Evolutionary conservation across 2,329 filamentous ascomycete genomes (phyloP).

Genomic region (Venturia asperata): DNA sequence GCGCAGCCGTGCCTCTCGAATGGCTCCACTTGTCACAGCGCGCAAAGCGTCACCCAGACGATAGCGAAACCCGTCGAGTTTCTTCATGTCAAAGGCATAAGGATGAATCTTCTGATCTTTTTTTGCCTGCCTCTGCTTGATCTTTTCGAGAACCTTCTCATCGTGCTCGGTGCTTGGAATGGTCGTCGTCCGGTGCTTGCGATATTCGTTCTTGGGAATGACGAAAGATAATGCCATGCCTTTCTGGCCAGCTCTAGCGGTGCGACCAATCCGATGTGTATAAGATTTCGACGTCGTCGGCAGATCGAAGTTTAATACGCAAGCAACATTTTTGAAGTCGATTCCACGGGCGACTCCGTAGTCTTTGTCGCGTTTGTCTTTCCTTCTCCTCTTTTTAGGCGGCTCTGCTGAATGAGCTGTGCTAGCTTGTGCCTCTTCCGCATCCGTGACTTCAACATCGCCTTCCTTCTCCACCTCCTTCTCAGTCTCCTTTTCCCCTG

Average conservation of each 20-base stretch:
- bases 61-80: constrained; percentile 90
- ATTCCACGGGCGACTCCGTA: constrained; percentile 95
- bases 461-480: constrained; percentile 32
- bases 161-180: constrained; percentile 71
- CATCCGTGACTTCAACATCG: constrained; percentile 26
- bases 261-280: constrained; percentile 93
- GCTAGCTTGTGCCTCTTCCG: constrained; percentile 35
- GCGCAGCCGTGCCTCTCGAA: constrained; percentile 80
- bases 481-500: constrained; percentile 27
- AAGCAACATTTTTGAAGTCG: constrained; percentile 91
- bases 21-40: constrained; percentile 79
- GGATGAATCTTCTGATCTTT: constrained; percentile 75
- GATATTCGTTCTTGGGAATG: constrained; percentile 70
- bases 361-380: constrained; percentile 59
- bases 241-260: constrained; percentile 80
- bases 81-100: constrained; percentile 90
- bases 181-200: constrained; percentile 83
- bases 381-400: constrained; percentile 55
- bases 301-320: constrained; percentile 95
- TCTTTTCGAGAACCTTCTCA: constrained; percentile 74
- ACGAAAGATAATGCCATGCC: constrained; percentile 97
- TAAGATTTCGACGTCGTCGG: constrained; percentile 84
- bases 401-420: constrained; percentile 23
- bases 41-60: constrained; percentile 87
- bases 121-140: constrained; percentile 70